These are phyloP conservation scores for Beauveria sp. DNA, from an alignment of 2,329 filamentous ascomycete genomes.

Conservation along the genomic window DNA sequence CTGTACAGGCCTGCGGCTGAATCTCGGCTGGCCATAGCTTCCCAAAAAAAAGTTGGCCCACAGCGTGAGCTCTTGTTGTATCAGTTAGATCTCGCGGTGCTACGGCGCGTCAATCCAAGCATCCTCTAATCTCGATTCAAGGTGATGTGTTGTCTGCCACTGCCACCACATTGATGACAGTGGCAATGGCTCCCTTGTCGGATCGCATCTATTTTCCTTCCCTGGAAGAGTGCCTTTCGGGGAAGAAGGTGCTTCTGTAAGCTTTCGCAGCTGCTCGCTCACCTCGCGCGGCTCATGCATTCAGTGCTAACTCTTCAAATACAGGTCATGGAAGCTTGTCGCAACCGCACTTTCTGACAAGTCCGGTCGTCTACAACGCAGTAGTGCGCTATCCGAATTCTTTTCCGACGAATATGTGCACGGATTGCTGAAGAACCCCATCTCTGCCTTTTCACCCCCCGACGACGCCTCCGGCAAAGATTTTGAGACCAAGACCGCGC, in stretches of 20 bases:
- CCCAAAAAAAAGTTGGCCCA: constrained; percentile 7
- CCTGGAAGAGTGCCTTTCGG: constrained; percentile 75
- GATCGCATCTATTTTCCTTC: constrained; percentile 73
- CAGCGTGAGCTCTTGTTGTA: constrained; percentile 5
- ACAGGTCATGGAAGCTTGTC: constrained; percentile 56
- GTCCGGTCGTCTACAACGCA: constrained; percentile 46
- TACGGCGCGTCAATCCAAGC: constrained; percentile 25
- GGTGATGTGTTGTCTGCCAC: constrained; percentile 33
- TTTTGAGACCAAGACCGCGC: constrained; percentile 79
- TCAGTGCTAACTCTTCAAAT: constrained; percentile 12
- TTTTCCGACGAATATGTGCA: constrained; percentile 57
- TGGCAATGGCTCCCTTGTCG: constrained; percentile 62
- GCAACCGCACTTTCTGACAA: constrained; percentile 49
- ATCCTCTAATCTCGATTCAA: constrained; percentile 16
- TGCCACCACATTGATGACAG: constrained; percentile 40
- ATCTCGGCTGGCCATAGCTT: constrained; percentile 8
- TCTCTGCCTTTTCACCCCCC: constrained; percentile 57
- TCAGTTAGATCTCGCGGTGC: constrained; percentile 1
- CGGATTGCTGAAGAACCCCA: constrained; percentile 59
- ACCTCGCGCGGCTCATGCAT: constrained; percentile 6
- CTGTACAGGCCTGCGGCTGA: constrained; percentile 3
- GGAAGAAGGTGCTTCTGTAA: constrained; percentile 74
- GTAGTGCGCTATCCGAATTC: constrained; percentile 54
- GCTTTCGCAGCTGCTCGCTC: constrained; percentile 24
- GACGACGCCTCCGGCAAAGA: constrained; percentile 57